Evolutionary conservation across 176 grass and related monocot species (phyloP).

Genomic region (Triticum timopheevii): DNA sequence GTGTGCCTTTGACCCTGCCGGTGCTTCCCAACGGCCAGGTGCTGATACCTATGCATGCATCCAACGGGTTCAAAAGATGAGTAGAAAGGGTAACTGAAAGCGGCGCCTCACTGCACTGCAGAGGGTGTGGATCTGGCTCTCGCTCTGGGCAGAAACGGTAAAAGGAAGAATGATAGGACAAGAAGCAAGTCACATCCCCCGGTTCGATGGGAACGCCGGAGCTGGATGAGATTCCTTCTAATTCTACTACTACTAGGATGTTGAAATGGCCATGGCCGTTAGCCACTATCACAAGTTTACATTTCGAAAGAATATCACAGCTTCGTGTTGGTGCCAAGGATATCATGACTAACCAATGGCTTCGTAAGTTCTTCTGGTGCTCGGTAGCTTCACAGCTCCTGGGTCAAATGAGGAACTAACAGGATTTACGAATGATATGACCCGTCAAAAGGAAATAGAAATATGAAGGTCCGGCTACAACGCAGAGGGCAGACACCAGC

Average conservation of each 20-base stretch:
- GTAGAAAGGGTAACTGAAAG: constrained; percentile 16
- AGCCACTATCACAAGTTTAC: background rate
- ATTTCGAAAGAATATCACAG: background rate
- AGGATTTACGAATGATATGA: background rate
- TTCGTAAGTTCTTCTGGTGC: too few species aligned
- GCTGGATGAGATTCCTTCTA: background rate
- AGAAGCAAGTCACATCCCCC: too few species aligned
- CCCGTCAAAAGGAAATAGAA: background rate
- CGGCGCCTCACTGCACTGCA: background rate
- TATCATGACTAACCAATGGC: background rate
- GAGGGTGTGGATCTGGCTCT: background rate
- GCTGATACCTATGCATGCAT: constrained; percentile 9
- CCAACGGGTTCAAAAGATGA: background rate
- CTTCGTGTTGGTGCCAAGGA: background rate
- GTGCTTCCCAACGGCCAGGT: constrained; percentile 32
- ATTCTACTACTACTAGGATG: background rate
- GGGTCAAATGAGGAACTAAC: background rate
- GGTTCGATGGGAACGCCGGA: background rate
- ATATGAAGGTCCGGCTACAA: background rate
- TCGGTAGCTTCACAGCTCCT: background rate
- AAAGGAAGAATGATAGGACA: background rate
- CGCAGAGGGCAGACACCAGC: background rate
- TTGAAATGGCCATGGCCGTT: background rate
- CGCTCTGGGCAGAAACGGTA: background rate
- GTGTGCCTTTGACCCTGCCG: constrained; percentile 36